Percentiles rank a stretch among this genome's conserved stretches.
Conservation (phyloP, 345 rosid species). For the Linum lewisii region DNA sequence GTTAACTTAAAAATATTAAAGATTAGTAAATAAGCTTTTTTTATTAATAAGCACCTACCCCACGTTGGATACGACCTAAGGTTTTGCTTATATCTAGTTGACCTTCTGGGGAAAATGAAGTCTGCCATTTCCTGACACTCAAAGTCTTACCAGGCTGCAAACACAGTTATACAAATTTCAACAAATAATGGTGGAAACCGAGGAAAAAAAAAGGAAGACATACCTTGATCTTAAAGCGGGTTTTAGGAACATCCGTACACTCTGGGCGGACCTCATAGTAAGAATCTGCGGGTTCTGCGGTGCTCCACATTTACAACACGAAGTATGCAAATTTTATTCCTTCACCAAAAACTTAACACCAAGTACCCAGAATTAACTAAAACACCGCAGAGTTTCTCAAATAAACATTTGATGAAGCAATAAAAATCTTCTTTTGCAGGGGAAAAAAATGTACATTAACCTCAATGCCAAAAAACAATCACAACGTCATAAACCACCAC, state of each 20-base stretch:
- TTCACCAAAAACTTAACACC: background rate
- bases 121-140: constrained; percentile 94
- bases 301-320: constrained; percentile 59
- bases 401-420: background rate
- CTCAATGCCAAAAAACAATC: background rate
- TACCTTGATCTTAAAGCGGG: constrained; percentile 92
- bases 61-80: constrained; percentile 67
- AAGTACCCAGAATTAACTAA: background rate
- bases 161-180: constrained; percentile 13
- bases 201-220: background rate
- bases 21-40: constrained; percentile 3
- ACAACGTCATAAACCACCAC: background rate
- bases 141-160: constrained; percentile 93
- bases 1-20: constrained; percentile 4
- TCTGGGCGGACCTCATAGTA: constrained; percentile 88
- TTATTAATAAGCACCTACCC: constrained; percentile 38
- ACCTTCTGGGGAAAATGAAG: constrained; percentile 75
- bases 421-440: background rate
- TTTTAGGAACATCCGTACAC: constrained; percentile 82
- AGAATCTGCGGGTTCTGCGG: constrained; percentile 63
- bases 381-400: background rate
- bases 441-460: background rate
- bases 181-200: background rate
- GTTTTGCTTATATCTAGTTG: constrained; percentile 72
- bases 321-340: background rate